phyloP scores from a whole-genome alignment of 148 eudicot species.

The Tetragonia tetragonoides region DNA sequence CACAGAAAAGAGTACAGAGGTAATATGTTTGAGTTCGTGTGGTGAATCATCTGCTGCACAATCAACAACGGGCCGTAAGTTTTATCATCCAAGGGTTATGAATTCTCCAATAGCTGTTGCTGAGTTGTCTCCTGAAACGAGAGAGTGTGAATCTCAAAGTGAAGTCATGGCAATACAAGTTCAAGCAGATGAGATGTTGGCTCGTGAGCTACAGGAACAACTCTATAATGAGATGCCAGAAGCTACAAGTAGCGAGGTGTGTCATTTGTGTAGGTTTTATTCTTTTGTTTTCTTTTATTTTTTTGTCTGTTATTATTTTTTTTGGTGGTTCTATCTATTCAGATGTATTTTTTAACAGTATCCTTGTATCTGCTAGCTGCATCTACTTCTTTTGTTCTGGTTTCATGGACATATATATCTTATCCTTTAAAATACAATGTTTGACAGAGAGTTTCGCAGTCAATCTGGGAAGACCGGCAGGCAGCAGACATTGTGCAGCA shows the following conservation, averaged over 20 bases:
- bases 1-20: slow-evolving; percentile 40
- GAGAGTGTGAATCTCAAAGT: slow-evolving; percentile 28
- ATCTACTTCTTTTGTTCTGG: slow-evolving; percentile 2
- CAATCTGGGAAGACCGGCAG: slow-evolving; percentile 40
- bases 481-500: slow-evolving; percentile 39
- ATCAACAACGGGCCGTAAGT: slow-evolving; percentile 31
- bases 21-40: slow-evolving; percentile 41
- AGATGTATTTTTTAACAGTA: neutral
- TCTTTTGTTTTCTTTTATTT: neutral
- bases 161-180: slow-evolving; percentile 62
- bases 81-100: slow-evolving; percentile 19
- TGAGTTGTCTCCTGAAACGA: slow-evolving; percentile 42
- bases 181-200: slow-evolving; percentile 87
- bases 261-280: neutral
- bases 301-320: neutral
- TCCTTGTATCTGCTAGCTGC: neutral
- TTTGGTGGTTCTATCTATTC: neutral
- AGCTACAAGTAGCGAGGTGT: slow-evolving; percentile 51
- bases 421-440: neutral
- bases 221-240: slow-evolving; percentile 65
- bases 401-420: slow-evolving; percentile 5
- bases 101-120: slow-evolving; percentile 42
- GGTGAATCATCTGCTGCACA: slow-evolving; percentile 38
- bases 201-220: slow-evolving; percentile 90
- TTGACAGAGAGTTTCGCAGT: slow-evolving; percentile 41